Percentiles rank a stretch among this genome's conserved stretches.
Evolutionary conservation across 208 protist genomes (phyloP).

Genomic region (Trypanosomatidae sp.): DNA sequence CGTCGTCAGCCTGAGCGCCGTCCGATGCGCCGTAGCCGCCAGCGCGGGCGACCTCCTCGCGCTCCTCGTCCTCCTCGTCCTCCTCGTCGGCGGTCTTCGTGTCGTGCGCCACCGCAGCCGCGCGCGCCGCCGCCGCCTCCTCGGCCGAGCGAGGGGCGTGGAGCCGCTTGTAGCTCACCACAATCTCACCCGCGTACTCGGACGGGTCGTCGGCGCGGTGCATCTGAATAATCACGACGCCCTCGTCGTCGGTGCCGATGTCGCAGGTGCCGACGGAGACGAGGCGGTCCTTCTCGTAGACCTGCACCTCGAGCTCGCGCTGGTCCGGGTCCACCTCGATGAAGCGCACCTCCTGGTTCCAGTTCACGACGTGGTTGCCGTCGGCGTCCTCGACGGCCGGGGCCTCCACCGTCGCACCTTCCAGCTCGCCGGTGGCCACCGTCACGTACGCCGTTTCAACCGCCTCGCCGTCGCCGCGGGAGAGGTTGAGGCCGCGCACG

Average conservation of each 20-base stretch:
- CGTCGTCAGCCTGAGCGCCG: neutral
- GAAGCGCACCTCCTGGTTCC: constrained; percentile 91
- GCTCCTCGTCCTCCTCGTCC: constrained; percentile 15
- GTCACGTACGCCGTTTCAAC: constrained; percentile 53
- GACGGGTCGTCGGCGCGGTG: constrained; percentile 40
- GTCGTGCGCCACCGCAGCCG: too few relatives aligned
- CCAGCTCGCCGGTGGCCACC: constrained; percentile 71
- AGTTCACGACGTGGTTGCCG: constrained; percentile 51
- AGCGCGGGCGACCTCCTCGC: too few relatives aligned
- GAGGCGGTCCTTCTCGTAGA: constrained; percentile 57
- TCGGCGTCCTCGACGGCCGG: constrained; percentile 46
- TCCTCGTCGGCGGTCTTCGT: constrained; percentile 23
- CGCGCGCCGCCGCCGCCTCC: neutral
- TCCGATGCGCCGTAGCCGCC: too few relatives aligned
- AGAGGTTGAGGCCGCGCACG: constrained; percentile 75
- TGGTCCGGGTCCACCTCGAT: constrained; percentile 60
- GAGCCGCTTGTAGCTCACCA: constrained; percentile 79
- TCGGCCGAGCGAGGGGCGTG: constrained; percentile 24
- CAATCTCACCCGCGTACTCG: constrained; percentile 60
- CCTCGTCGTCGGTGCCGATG: constrained; percentile 44
- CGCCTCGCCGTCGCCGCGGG: constrained; percentile 34
- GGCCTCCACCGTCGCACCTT: constrained; percentile 63
- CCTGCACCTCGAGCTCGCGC: constrained; percentile 54
- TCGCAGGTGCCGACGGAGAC: constrained; percentile 48
- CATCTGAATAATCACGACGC: constrained; percentile 60